phyloP scores from a whole-genome alignment of 2,329 filamentous ascomycete species.

The Colletotrichum navitas region DNA sequence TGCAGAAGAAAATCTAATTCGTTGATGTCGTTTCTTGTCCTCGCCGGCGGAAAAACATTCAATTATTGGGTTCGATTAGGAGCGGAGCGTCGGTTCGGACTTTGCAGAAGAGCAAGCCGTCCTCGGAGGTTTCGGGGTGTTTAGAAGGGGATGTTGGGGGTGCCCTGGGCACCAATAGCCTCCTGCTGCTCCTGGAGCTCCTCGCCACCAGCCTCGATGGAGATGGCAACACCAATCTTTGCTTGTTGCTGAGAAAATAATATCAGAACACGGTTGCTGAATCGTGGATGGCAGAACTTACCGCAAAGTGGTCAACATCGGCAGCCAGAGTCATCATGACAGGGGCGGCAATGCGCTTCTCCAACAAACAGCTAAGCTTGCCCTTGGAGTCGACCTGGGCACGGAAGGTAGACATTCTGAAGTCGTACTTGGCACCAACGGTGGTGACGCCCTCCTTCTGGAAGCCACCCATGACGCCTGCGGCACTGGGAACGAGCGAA shows the following conservation, averaged over 20 bases:
- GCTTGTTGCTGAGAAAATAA: conserved; percentile 79
- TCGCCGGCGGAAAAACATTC: conserved; percentile 36
- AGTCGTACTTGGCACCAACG: conserved; percentile 97
- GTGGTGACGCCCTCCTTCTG: conserved; percentile 92
- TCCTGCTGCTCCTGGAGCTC: conserved; percentile 90
- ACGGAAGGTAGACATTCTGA: conserved; percentile 93
- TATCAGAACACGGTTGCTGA: conserved; percentile 47
- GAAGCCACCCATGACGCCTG: conserved; percentile 80
- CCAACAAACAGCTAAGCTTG: conserved; percentile 90
- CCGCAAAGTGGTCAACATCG: conserved; percentile 95
- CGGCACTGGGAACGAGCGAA: conserved; percentile 76
- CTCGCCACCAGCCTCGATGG: conserved; percentile 86
- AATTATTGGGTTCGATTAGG: conserved; percentile 43
- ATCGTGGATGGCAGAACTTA: conserved; percentile 62
- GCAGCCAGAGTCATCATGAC: conserved; percentile 95
- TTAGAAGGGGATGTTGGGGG: conserved; percentile 76
- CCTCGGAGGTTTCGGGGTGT: conserved; percentile 10
- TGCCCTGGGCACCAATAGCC: conserved; percentile 63
- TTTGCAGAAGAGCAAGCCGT: conserved; percentile 27
- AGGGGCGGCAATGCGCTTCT: conserved; percentile 94
- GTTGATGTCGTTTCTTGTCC: conserved; percentile 35
- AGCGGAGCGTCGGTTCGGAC: conserved; percentile 44
- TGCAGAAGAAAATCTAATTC: conserved; percentile 34
- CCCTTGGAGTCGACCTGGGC: conserved; percentile 96
- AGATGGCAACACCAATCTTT: conserved; percentile 94